A percentile compares a stretch with the other conserved stretches of the same genome.
Evolutionary conservation across 305 asterid genomes (phyloP).

Genomic region (Coffea humblotiana): DNA sequence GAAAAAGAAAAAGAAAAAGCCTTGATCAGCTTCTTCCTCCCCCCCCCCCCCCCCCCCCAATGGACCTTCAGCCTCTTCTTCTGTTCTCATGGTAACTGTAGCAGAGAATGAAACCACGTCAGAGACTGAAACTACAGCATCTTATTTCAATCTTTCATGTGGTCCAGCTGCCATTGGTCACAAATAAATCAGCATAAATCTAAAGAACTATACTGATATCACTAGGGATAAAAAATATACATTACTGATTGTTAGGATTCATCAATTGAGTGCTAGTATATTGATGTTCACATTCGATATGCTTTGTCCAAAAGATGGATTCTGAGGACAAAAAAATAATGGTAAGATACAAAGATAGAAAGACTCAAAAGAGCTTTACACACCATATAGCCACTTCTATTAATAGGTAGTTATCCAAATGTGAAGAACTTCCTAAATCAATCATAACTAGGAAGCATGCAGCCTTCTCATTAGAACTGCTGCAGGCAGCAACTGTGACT

Average conservation of each 20-base stretch:
- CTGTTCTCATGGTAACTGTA: constrained; percentile 11
- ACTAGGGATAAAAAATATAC: background rate
- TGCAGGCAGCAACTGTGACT: constrained; percentile 90
- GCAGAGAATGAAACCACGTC: constrained; percentile 84
- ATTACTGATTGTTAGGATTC: background rate
- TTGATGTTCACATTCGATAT: background rate
- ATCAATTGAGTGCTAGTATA: background rate
- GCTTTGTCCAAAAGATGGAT: background rate
- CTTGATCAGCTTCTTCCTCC: too few relatives aligned
- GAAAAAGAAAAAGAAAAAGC: too few relatives aligned
- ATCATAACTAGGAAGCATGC: constrained; percentile 53
- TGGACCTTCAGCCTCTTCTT: too few relatives aligned
- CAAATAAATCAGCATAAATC: background rate
- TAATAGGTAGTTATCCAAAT: background rate
- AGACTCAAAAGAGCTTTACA: too few relatives aligned
- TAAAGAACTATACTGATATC: background rate
- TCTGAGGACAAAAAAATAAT: background rate
- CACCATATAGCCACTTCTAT: background rate
- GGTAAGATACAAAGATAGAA: background rate
- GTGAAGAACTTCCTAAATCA: constrained; percentile 1
- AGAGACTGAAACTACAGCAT: constrained; percentile 47
- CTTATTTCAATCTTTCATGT: background rate
- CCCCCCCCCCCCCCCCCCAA: too few relatives aligned
- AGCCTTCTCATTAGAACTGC: constrained; percentile 99
- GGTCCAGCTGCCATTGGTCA: background rate